A percentile compares a stretch with the other conserved stretches of the same genome.
These are phyloP conservation scores for Aphanoascus verrucosus DNA, from an alignment of 2,329 filamentous ascomycete genomes.

Conservation along the genomic window DNA sequence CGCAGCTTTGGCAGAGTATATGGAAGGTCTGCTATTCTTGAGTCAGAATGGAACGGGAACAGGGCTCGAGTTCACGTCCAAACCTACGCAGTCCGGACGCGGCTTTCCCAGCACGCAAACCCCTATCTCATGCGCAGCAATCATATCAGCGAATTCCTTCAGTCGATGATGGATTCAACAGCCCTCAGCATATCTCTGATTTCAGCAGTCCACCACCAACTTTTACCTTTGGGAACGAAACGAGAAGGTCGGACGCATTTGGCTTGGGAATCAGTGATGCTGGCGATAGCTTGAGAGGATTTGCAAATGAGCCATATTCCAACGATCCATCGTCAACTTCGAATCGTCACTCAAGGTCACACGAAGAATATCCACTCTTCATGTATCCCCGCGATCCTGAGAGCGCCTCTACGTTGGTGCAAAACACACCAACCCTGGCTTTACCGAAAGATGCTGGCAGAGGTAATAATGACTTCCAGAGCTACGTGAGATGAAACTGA, in stretches of 20 bases:
- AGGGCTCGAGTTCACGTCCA: neutral
- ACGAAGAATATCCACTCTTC: neutral
- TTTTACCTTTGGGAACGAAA: neutral
- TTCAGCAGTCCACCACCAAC: neutral
- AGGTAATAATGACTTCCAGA: neutral
- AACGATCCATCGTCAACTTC: neutral
- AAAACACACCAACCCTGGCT: constrained; percentile 1
- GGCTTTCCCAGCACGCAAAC: neutral
- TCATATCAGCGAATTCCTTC: constrained; percentile 9
- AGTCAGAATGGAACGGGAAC: neutral
- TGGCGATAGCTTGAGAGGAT: neutral
- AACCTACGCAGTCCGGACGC: neutral
- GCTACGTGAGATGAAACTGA: neutral
- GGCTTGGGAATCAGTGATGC: neutral
- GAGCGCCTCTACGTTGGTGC: neutral
- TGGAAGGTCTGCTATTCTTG: neutral
- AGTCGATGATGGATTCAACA: neutral
- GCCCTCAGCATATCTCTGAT: too few relatives aligned
- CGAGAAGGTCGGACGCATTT: neutral
- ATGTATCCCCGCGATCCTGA: neutral
- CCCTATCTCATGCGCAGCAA: neutral
- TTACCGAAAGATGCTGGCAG: neutral
- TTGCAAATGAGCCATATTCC: neutral
- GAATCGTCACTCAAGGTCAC: neutral
- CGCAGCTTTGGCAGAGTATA: too few relatives aligned